Evolutionary conservation across 164 flowering plant genomes (phyloP).

Genomic region (Protea cynaroides): DNA sequence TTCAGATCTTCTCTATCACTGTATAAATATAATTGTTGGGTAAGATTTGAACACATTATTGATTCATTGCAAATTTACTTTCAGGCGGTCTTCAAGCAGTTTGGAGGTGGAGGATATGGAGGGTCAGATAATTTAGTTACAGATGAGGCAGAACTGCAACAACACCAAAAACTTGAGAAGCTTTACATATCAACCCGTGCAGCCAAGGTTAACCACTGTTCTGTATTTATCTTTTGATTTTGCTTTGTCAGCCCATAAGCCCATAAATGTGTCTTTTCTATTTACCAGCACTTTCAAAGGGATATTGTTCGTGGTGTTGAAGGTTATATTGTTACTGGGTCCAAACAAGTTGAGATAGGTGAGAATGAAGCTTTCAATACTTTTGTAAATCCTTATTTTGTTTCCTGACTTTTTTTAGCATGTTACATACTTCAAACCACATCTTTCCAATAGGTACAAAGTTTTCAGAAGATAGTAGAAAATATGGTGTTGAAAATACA

Average conservation of each 20-base stretch:
- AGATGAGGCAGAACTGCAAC: slow-evolving; percentile 68
- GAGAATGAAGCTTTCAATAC: slow-evolving; percentile 8
- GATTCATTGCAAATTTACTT: not conserved
- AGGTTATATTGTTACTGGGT: slow-evolving; percentile 79
- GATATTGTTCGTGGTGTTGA: slow-evolving; percentile 88
- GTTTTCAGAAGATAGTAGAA: slow-evolving; percentile 82
- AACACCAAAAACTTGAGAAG: slow-evolving; percentile 81
- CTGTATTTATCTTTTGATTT: not conserved
- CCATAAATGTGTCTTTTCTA: not conserved
- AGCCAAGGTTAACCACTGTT: slow-evolving; percentile 51
- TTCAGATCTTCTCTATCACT: not conserved
- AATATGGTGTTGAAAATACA: slow-evolving; percentile 83
- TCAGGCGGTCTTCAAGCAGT: slow-evolving; percentile 83
- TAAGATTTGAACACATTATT: not conserved
- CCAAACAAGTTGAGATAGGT: slow-evolving; percentile 95
- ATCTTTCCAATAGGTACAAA: slow-evolving; percentile 49
- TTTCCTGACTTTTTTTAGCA: not conserved
- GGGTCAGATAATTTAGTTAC: slow-evolving; percentile 50
- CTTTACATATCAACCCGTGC: slow-evolving; percentile 88
- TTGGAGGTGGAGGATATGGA: slow-evolving; percentile 73
- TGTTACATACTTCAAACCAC: not conserved
- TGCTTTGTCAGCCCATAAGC: not conserved
- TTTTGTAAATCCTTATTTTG: not conserved
- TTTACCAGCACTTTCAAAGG: slow-evolving; percentile 80
- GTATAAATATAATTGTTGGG: not conserved